These are phyloP conservation scores for Aspergillus fumigatus DNA, from an alignment of 2,329 filamentous ascomycete genomes.

Conservation along the genomic window DNA sequence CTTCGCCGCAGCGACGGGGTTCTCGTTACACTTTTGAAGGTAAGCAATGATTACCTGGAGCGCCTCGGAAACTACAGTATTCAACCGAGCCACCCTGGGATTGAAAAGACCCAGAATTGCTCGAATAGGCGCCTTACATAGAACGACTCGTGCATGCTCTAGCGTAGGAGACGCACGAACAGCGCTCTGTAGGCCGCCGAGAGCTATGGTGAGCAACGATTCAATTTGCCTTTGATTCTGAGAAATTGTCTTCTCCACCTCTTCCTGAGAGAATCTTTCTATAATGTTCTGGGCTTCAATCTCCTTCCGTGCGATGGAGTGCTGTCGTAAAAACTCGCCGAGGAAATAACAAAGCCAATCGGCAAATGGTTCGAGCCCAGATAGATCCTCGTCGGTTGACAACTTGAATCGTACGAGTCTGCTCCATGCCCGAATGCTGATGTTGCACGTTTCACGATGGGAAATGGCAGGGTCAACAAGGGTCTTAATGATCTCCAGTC, in stretches of 20 bases:
- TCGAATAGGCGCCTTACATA: conserved; percentile 42
- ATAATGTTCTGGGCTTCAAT: conserved; percentile 49
- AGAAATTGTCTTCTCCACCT: conserved; percentile 50
- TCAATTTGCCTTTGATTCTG: conserved; percentile 57
- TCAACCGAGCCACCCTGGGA: conserved; percentile 41
- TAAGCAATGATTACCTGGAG: conserved; percentile 47
- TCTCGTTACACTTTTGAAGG: conserved; percentile 24
- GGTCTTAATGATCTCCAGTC: conserved; percentile 47
- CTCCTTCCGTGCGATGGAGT: conserved; percentile 53
- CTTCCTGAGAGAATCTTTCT: conserved; percentile 40
- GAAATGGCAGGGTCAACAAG: conserved; percentile 55
- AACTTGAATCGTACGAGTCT: conserved; percentile 55
- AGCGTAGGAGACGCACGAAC: conserved; percentile 40
- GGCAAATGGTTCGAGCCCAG: conserved; percentile 45
- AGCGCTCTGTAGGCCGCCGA: conserved; percentile 48
- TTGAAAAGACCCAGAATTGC: conserved; percentile 51
- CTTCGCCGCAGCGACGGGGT: conserved; percentile 17
- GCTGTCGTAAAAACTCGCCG: conserved; percentile 50
- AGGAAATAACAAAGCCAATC: conserved; percentile 54
- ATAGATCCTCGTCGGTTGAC: conserved; percentile 46
- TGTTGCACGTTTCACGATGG: conserved; percentile 55
- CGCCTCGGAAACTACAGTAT: conserved; percentile 45
- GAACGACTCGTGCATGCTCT: conserved; percentile 39
- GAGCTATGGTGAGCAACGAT: conserved; percentile 48
- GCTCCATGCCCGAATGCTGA: conserved; percentile 57